Evolutionary conservation across 768 basidiomycete species (phyloP), one percentile per base, ranked within the genome.

Genomic region (Leccinum sublutescens): DNA sequence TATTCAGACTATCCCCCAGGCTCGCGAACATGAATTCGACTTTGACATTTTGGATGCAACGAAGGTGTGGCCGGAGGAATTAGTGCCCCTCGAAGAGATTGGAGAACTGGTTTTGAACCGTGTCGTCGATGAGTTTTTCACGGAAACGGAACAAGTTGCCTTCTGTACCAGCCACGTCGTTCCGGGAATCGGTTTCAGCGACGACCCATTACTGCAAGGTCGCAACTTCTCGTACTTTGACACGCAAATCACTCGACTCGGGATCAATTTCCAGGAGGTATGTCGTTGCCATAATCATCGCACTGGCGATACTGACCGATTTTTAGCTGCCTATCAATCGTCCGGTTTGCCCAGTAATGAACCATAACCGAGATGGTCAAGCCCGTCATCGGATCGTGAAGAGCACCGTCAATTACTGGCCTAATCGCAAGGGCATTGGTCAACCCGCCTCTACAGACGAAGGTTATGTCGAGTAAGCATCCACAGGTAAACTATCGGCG

Each of bases 181-280:
- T 8, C 86, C 85, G 4, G 85, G 85, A 7, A 86, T 87, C 54
- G 85, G 84, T 7, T 87, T 88, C 68, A 86, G 84, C 64, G 82
- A 89, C 68, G 90, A 93, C 65, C 91, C 91, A 3, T 75, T 93
- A 27, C 77, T 93, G n/a, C 88, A 90, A 74, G 87, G 88, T 4
- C 80, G 94, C 43, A 93, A 92, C 74, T 93, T 94, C 74, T 88
- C 86, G 0, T 95, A 95, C 76, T 83, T 87, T 64, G 92, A 96
- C 70, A 94, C 92, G 0, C 92, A 94, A 65, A 80, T 93, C 52
- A 81, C 84, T 3, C 84, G 94, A 21, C 75, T 95, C 14, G 94
- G 93, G 4, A 71, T 87, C 33, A 95, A 95, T 71, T 95, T 85
- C 79, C 79, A 88, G 66, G 81, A 85, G 74, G 85, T 83, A 50